Conservation (phyloP, 352 stramenopile species). For the Aphanomyces stellatus region DNA sequence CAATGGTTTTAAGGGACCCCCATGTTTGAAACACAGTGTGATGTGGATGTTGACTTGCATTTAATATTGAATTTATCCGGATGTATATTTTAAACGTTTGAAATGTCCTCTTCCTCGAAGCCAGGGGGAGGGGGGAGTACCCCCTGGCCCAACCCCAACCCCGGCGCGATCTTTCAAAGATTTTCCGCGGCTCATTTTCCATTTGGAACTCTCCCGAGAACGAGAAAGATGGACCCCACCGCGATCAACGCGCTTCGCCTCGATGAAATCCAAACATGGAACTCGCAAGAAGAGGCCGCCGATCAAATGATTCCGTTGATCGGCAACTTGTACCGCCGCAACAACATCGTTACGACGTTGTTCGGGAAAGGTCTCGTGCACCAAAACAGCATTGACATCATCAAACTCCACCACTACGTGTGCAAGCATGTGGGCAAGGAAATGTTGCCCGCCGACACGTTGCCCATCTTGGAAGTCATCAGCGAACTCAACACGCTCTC, state of each 20-base stretch:
- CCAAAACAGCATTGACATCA: slow-evolving; percentile 80
- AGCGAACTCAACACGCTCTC: slow-evolving; percentile 38
- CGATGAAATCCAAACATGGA: slow-evolving; percentile 65
- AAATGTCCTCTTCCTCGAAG: no score
- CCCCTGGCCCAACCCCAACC: no score
- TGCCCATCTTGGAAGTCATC: slow-evolving; percentile 60
- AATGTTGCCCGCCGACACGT: slow-evolving; percentile 63
- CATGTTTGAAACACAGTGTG: no score
- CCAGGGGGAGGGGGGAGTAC: no score
- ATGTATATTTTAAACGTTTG: no score
- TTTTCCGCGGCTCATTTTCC: background rate
- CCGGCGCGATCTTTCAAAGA: background rate
- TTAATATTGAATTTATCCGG: no score
- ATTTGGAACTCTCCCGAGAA: background rate
- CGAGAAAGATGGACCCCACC: slow-evolving; percentile 1
- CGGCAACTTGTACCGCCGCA: slow-evolving; percentile 69
- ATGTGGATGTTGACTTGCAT: no score
- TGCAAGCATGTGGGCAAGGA: slow-evolving; percentile 78
- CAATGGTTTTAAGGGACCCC: no score
- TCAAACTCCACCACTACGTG: slow-evolving; percentile 73
- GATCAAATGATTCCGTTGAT: slow-evolving; percentile 81
- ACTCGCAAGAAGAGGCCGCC: slow-evolving; percentile 66
- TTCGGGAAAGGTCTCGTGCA: slow-evolving; percentile 79
- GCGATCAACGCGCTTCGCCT: slow-evolving; percentile 11
- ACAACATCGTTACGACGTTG: slow-evolving; percentile 74